Base-by-base conservation (phyloP, 202 grass and related monocot species). In the Dendrocalamus latiflorus region DNA sequence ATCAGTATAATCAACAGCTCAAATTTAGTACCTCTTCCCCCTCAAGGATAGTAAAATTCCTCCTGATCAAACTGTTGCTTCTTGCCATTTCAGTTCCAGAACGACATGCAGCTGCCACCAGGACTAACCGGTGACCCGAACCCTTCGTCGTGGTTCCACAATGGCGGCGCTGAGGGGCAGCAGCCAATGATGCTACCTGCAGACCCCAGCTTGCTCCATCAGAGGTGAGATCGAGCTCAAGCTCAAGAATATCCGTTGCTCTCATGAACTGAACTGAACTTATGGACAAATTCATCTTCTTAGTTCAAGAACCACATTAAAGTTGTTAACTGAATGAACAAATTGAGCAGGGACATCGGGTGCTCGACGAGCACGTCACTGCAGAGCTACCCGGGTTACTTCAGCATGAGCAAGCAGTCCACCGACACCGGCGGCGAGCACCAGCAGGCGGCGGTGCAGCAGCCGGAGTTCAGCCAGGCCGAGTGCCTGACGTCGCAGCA, bases 291-390 rank as follows among this genome's bases (percentile, higher is more conserved):
- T 30, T 37, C 2, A 16, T 53, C 20, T 22, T 65, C 13, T 6
- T 24, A 25, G 22, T 69, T 69, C 6, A 69, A 15, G 26, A 48
- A 49, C 24, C n/a, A n/a, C n/a, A n/a, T n/a, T n/a, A n/a, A n/a
- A n/a, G n/a, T n/a, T n/a, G n/a, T 6, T 28, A 50, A 71, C 24
- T 33, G 44, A n/a, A 12, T 12, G n/a, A 47, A 67, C 20, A 58
- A 76, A 30, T 12, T 34, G 38, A 18, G 3, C 72, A 88, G 91
- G 58, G 88, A 86, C 77, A 85, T 93, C 9, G 88, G 79, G 43
- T 93, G 82, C 88, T 86, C 88, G 16, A 76, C 85, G n/a, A 83
- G 83, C 64, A 81, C 82, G 39, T 86, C 88, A 11, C 64, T 93
- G 47, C 91, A 81, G 73, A 86, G 76, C 69, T 91, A 86, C 63